These are phyloP conservation scores for Chalaropsis ovoidea DNA, from an alignment of 2,329 filamentous ascomycete species.

Conservation along the genomic window DNA sequence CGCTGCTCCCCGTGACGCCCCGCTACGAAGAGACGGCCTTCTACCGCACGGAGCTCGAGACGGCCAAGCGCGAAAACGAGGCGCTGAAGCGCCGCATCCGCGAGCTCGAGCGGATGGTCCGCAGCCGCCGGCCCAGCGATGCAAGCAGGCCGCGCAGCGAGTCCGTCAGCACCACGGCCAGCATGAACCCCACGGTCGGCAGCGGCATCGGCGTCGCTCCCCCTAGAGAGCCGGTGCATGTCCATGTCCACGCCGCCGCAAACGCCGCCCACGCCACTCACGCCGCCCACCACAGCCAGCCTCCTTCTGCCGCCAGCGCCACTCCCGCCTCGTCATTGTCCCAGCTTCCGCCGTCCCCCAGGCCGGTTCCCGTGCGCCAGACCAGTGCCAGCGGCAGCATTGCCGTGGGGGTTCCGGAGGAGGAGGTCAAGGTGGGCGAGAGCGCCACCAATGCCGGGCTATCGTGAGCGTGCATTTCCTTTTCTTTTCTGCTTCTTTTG, in stretches of 20 bases:
- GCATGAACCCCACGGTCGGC: slow-evolving; percentile 33
- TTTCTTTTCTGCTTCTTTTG: not conserved
- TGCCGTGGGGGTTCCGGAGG: slow-evolving; percentile 48
- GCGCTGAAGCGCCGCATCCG: slow-evolving; percentile 49
- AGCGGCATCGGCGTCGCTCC: slow-evolving; percentile 27
- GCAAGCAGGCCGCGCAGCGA: slow-evolving; percentile 38
- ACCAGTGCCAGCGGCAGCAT: slow-evolving; percentile 38
- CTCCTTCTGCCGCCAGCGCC: slow-evolving; percentile 8
- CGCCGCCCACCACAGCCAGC: slow-evolving; percentile 34
- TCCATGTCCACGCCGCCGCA: slow-evolving; percentile 4
- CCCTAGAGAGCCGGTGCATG: slow-evolving; percentile 22
- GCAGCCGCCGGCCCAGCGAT: slow-evolving; percentile 41
- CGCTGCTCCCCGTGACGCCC: slow-evolving; percentile 46
- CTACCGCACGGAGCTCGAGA: slow-evolving; percentile 51
- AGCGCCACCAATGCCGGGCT: slow-evolving; percentile 46
- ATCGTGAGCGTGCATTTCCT: not conserved
- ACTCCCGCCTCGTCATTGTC: not conserved
- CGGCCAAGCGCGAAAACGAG: slow-evolving; percentile 55
- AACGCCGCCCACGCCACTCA: not conserved
- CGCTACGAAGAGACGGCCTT: slow-evolving; percentile 54
- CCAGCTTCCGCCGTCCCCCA: slow-evolving; percentile 32
- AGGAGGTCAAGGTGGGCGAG: slow-evolving; percentile 52
- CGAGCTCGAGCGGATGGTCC: slow-evolving; percentile 49
- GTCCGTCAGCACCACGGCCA: slow-evolving; percentile 44
- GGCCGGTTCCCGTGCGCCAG: slow-evolving; percentile 36